phyloP scores from a whole-genome alignment of 2,329 filamentous ascomycete genomes.

The Tetracladium maxilliforme region DNA sequence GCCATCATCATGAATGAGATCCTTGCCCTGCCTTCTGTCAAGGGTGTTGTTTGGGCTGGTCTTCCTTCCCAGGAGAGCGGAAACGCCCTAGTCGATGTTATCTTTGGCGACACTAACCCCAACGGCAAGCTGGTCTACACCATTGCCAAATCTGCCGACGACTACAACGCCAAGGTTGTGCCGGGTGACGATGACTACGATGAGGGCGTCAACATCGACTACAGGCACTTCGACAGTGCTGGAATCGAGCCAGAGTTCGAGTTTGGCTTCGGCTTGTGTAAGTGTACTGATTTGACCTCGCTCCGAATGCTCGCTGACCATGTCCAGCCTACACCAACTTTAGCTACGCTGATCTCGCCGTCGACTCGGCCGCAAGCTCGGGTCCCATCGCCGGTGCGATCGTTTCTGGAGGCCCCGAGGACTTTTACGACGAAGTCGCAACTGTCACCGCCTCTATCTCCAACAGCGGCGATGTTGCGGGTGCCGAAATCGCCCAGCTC shows the following conservation, averaged over 20 bases:
- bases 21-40: conserved; percentile 46
- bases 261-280: conserved; percentile 31
- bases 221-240: conserved; percentile 29
- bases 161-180: conserved; percentile 25
- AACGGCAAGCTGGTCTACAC: conserved; percentile 50
- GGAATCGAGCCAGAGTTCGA: conserved; percentile 18
- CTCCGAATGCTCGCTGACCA: not conserved
- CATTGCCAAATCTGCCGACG: conserved; percentile 37
- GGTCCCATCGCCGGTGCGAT: conserved; percentile 2
- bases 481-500: conserved; percentile 38
- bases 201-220: conserved; percentile 36
- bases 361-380: conserved; percentile 4
- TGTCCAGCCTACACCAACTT: conserved; percentile 34
- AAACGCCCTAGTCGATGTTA: conserved; percentile 31
- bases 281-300: conserved; percentile 1
- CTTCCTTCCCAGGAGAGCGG: conserved; percentile 46
- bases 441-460: conserved; percentile 41
- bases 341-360: conserved; percentile 9
- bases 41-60: conserved; percentile 45
- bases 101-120: conserved; percentile 29
- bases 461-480: conserved; percentile 42
- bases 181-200: conserved; percentile 16
- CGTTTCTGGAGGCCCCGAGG: conserved; percentile 28
- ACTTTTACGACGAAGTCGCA: conserved; percentile 49
- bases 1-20: conserved; percentile 42